These are phyloP conservation scores for Saccharomyces jurei DNA, from an alignment of 805 yeast species.

Conservation along the genomic window DNA sequence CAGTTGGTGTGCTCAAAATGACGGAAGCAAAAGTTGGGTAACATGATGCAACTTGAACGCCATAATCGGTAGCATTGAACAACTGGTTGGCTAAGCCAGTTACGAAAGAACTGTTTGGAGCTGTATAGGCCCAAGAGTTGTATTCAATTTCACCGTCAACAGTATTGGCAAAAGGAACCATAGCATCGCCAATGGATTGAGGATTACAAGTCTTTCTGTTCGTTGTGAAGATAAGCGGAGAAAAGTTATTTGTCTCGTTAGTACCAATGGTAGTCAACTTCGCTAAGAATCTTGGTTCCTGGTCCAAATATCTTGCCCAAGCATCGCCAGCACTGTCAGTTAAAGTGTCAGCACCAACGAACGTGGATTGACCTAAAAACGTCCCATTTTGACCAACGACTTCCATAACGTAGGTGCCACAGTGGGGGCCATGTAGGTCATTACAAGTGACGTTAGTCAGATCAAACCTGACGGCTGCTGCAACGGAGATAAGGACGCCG, in stretches of 20 bases:
- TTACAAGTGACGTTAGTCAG: slow-evolving; percentile 9
- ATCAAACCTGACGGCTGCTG: slow-evolving; percentile 9
- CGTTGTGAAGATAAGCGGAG: slow-evolving; percentile 9
- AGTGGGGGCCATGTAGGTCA: slow-evolving; percentile 10
- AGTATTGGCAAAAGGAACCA: slow-evolving; percentile 9
- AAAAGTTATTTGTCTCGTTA: slow-evolving; percentile 10
- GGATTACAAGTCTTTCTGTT: slow-evolving; percentile 10
- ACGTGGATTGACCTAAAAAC: slow-evolving; percentile 1
- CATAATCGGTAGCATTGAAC: slow-evolving; percentile 9
- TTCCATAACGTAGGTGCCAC: slow-evolving; percentile 11
- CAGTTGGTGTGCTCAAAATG: slow-evolving; percentile 10
- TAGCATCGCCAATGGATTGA: slow-evolving; percentile 8
- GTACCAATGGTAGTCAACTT: slow-evolving; percentile 10
- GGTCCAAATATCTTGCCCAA: slow-evolving; percentile 10
- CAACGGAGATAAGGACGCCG: slow-evolving; percentile 3
- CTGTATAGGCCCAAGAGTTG: slow-evolving; percentile 8
- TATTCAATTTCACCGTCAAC: slow-evolving; percentile 10
- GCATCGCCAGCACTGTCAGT: slow-evolving; percentile 7
- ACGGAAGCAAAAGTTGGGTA: slow-evolving; percentile 8
- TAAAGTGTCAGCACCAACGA: slow-evolving; percentile 11
- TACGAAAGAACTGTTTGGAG: slow-evolving; percentile 4
- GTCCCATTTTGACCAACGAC: slow-evolving; percentile 9
- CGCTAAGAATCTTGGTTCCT: slow-evolving; percentile 9
- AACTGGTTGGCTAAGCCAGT: slow-evolving; percentile 9
- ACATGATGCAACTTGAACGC: slow-evolving; percentile 13